Percentiles rank a stretch among this genome's conserved stretches.
These are phyloP conservation scores for Lyophyllum semitale DNA, from an alignment of 768 basidiomycete genomes.

Conservation along the genomic window DNA sequence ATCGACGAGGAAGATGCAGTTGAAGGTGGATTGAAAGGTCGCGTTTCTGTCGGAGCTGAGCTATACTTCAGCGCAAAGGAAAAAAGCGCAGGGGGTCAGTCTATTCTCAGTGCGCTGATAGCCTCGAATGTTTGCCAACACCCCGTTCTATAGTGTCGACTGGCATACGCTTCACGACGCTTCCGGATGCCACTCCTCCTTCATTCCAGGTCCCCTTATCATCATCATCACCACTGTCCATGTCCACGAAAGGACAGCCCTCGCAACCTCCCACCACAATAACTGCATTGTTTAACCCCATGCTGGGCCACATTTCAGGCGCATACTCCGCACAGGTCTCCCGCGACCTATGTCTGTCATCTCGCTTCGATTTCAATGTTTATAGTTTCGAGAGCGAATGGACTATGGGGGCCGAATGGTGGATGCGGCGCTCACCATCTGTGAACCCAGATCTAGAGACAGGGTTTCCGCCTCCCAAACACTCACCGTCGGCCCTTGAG, in stretches of 20 bases:
- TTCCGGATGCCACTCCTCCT: conserved; percentile 76
- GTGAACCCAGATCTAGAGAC: conserved; percentile 26
- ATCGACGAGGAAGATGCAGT: conserved; percentile 94
- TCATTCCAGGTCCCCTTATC: conserved; percentile 53
- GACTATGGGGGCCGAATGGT: conserved; percentile 96
- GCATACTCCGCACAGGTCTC: conserved; percentile 91
- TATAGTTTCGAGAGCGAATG: conserved; percentile 97
- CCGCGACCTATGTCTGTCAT: conserved; percentile 81
- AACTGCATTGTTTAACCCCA: conserved; percentile 93
- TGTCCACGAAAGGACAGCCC: conserved; percentile 33
- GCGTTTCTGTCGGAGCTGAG: conserved; percentile 91
- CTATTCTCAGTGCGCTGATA: background rate
- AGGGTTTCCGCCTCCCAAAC: conserved; percentile 7
- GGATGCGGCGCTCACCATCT: conserved; percentile 66
- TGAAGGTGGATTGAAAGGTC: conserved; percentile 87
- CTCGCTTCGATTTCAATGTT: conserved; percentile 94
- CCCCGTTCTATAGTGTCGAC: conserved; percentile 68
- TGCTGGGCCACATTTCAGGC: conserved; percentile 90
- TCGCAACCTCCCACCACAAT: conserved; percentile 92
- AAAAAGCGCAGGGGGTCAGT: conserved; percentile 86
- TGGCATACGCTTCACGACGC: conserved; percentile 90
- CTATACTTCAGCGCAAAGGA: conserved; percentile 93
- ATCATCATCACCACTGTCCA: conserved; percentile 37
- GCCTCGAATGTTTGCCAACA: background rate
- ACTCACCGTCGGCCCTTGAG: conserved; percentile 14